These are phyloP conservation scores for Thermochaetoides thermophila DNA, from an alignment of 495 filamentous ascomycete species.

Conservation along the genomic window DNA sequence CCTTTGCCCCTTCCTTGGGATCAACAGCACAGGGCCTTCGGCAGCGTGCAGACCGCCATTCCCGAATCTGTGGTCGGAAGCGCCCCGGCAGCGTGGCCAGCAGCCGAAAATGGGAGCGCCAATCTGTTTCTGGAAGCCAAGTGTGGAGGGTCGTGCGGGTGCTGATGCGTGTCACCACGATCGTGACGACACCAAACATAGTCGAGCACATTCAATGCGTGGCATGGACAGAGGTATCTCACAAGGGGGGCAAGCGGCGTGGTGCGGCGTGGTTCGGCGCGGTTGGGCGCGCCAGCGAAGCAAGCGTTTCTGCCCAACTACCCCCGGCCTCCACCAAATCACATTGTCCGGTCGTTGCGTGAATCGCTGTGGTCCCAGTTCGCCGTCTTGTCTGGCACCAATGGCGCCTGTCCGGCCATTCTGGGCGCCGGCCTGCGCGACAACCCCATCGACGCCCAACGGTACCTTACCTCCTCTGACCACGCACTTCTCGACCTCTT, in stretches of 20 bases:
- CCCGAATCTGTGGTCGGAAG: conserved; percentile 4
- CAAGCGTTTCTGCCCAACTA: conserved; percentile 16
- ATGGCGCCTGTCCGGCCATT: conserved; percentile 5
- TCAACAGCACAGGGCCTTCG: conserved; percentile 1
- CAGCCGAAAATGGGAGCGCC: background rate
- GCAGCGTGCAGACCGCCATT: conserved; percentile 4
- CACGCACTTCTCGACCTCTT: too few species aligned
- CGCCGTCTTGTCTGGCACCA: conserved; percentile 15
- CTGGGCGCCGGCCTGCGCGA: conserved; percentile 8
- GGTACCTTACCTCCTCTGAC: conserved; percentile 10
- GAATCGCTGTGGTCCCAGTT: conserved; percentile 4
- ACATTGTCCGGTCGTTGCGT: conserved; percentile 9
- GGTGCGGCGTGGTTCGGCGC: conserved; percentile 1
- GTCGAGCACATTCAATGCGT: conserved; percentile 5
- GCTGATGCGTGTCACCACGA: conserved; percentile 6
- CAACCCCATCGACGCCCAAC: conserved; percentile 16
- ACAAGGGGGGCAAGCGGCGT: too few species aligned
- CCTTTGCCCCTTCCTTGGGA: conserved; percentile 4
- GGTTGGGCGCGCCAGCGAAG: conserved; percentile 10
- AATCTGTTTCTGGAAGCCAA: conserved; percentile 2
- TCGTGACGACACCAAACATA: background rate
- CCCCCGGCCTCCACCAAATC: conserved; percentile 9
- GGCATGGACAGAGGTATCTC: conserved; percentile 6
- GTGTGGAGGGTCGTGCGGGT: background rate
- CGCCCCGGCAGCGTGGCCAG: background rate